A percentile compares a stretch with the other conserved stretches of the same genome.
Conservation (phyloP, 768 basidiomycete species). For the Pulveroboletus sp. region DNA sequence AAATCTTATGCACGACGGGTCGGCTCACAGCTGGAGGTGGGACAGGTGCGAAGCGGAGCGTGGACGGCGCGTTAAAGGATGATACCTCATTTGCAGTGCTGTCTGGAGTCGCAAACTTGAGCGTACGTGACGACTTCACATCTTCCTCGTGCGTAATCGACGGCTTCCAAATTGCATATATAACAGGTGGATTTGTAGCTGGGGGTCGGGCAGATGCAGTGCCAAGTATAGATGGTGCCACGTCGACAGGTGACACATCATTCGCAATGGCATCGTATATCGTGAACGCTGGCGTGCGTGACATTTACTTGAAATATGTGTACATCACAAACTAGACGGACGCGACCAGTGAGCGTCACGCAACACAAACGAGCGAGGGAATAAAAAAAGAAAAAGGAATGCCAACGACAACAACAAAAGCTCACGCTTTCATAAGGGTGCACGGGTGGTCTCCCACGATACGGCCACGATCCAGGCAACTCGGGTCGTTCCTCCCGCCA, state of each 20-base stretch:
- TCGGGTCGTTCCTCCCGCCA: constrained; percentile 48
- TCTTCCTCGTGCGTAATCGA: constrained; percentile 44
- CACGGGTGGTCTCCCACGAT: constrained; percentile 46
- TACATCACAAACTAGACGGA: constrained; percentile 38
- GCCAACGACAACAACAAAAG: constrained; percentile 1
- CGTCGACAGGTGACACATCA: too few relatives aligned
- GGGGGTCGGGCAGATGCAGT: too few relatives aligned
- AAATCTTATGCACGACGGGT: too few relatives aligned
- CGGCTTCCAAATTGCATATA: constrained; percentile 49
- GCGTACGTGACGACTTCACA: constrained; percentile 21
- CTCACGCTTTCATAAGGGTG: constrained; percentile 54
- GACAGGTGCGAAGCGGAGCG: too few relatives aligned
- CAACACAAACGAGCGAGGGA: background rate
- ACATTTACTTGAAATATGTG: constrained; percentile 25
- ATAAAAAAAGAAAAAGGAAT: too few relatives aligned
- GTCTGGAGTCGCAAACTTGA: too few relatives aligned
- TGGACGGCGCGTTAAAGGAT: too few relatives aligned
- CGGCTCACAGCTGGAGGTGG: too few relatives aligned
- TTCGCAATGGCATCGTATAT: too few relatives aligned
- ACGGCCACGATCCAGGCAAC: constrained; percentile 58
- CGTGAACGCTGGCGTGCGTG: too few relatives aligned
- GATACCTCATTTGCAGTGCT: too few relatives aligned
- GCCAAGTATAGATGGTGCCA: too few relatives aligned
- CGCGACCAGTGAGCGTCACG: background rate
- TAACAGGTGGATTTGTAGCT: constrained; percentile 14